Conservation (phyloP, 106 monocot genomes). For the Dioscorea zingiberensis region DNA sequence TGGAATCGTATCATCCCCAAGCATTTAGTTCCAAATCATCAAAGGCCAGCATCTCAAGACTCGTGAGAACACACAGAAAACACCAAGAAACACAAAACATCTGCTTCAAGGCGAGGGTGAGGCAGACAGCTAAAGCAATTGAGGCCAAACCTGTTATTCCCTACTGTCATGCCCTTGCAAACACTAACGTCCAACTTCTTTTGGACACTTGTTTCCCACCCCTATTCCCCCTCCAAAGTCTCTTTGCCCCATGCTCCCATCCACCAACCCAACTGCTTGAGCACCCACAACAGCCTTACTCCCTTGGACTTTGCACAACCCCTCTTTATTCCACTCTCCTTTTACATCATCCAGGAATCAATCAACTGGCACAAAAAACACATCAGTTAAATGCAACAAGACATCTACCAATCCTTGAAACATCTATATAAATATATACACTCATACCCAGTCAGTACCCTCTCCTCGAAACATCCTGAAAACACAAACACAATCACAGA, state of each 20-base stretch:
- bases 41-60: background rate
- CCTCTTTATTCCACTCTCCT: slow-evolving; percentile 17
- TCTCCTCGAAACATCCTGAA: background rate
- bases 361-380: slow-evolving; percentile 14
- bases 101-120: background rate
- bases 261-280: slow-evolving; percentile 18
- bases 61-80: background rate
- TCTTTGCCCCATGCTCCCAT: slow-evolving; percentile 3
- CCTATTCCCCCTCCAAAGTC: slow-evolving; percentile 1
- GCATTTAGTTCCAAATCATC: background rate
- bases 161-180: slow-evolving; percentile 11
- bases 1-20: background rate
- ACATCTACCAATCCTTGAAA: slow-evolving; percentile 10
- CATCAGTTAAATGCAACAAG: slow-evolving; percentile 15
- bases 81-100: background rate
- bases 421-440: background rate
- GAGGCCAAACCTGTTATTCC: slow-evolving; percentile 7
- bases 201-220: slow-evolving; percentile 1
- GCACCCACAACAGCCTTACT: slow-evolving; percentile 17
- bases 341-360: slow-evolving; percentile 15
- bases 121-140: background rate
- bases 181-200: slow-evolving; percentile 5
- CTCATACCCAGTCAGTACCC: background rate
- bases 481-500: background rate
- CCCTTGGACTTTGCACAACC: slow-evolving; percentile 32